A percentile compares a stretch with the other conserved stretches of the same genome.
These are phyloP conservation scores for Asterella californica DNA, from an alignment of 225 moss, liverwort and hornwort genomes.

Conservation along the genomic window DNA sequence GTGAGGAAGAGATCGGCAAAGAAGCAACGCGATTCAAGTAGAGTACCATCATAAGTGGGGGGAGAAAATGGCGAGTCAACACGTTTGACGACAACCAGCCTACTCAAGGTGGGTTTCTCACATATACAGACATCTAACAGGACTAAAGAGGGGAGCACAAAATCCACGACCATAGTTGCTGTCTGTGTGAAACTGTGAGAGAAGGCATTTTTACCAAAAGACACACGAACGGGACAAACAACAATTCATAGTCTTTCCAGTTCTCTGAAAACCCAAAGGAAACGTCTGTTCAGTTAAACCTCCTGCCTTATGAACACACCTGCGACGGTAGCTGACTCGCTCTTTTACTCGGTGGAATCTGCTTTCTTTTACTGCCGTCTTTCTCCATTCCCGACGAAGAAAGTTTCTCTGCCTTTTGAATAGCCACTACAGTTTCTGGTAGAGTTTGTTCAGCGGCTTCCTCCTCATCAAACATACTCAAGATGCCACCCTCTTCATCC, in stretches of 20 bases:
- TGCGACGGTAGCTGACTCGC: constrained; percentile 58
- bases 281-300: too few relatives aligned
- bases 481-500: constrained; percentile 62
- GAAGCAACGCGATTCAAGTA: too few relatives aligned
- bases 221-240: neutral
- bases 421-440: constrained; percentile 69
- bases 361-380: constrained; percentile 52
- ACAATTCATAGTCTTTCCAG: neutral
- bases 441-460: constrained; percentile 53
- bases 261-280: neutral
- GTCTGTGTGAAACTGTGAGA: neutral
- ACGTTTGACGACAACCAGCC: neutral
- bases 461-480: constrained; percentile 88
- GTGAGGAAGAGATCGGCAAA: neutral
- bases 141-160: too few relatives aligned
- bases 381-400: constrained; percentile 74
- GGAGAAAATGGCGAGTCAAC: neutral
- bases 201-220: neutral
- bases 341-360: constrained; percentile 53
- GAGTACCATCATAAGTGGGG: neutral
- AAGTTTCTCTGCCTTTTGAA: constrained; percentile 67
- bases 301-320: constrained; percentile 33
- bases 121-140: too few relatives aligned
- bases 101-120: too few relatives aligned
- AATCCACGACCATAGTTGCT: neutral